Conservation (phyloP, 192 early-diverging fungal genomes). For the Phlyctochytrium planicorne region DNA sequence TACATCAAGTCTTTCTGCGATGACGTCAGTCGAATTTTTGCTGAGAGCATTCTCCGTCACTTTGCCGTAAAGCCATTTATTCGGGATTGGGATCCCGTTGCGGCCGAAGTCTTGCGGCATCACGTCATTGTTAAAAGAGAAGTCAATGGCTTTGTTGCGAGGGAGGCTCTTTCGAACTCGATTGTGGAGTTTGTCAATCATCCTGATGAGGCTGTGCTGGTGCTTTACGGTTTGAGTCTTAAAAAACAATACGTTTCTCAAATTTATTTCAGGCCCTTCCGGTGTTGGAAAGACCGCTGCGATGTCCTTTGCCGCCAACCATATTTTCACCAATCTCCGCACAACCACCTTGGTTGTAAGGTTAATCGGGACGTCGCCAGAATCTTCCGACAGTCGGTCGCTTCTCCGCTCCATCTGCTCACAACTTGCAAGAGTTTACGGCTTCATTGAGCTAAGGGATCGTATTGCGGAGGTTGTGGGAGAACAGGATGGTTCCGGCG, state of each 20-base stretch:
- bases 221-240: slow-evolving; percentile 18
- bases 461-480: slow-evolving; percentile 20
- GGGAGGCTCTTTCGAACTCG: slow-evolving; percentile 6
- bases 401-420: slow-evolving; percentile 26
- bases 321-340: slow-evolving; percentile 2
- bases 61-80: not conserved
- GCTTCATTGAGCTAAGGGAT: slow-evolving; percentile 15
- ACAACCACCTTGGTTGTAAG: slow-evolving; percentile 12
- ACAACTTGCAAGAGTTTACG: slow-evolving; percentile 23
- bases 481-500: slow-evolving; percentile 18
- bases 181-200: slow-evolving; percentile 11
- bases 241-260: not conserved
- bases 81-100: slow-evolving; percentile 10
- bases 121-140: slow-evolving; percentile 6
- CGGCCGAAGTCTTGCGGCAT: slow-evolving; percentile 19
- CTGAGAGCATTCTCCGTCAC: slow-evolving; percentile 29
- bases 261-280: slow-evolving; percentile 13
- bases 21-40: slow-evolving; percentile 18
- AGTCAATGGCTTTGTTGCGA: slow-evolving; percentile 22
- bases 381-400: slow-evolving; percentile 16
- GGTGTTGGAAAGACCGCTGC: slow-evolving; percentile 29
- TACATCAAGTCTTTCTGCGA: slow-evolving; percentile 24
- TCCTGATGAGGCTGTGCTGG: slow-evolving; percentile 5
- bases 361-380: slow-evolving; percentile 13
- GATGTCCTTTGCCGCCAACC: slow-evolving; percentile 14